phyloP scores from a whole-genome alignment of 139 green algal genomes.

The Ostreobium quekettii region DNA sequence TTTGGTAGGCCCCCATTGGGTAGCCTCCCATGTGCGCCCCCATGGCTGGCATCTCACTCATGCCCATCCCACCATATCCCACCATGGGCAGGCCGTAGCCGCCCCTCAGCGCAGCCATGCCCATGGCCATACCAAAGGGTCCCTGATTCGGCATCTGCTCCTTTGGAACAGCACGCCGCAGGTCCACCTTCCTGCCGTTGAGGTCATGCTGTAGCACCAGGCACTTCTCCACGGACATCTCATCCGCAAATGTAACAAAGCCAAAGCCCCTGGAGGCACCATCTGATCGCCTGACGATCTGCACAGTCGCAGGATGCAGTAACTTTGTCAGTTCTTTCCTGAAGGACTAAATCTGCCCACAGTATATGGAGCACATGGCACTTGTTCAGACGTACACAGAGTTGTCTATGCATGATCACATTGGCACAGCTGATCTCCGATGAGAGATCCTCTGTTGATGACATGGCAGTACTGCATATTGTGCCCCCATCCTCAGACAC shows the following conservation, averaged over 20 bases:
- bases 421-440: no score
- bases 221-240: slow-evolving; percentile 65
- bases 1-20: not conserved
- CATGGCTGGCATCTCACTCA: not conserved
- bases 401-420: no score
- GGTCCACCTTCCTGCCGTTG: slow-evolving; percentile 64
- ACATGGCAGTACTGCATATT: no score
- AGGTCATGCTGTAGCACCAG: slow-evolving; percentile 35
- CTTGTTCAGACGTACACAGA: no score
- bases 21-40: not conserved
- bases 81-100: not conserved
- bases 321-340: no score
- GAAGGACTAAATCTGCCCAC: no score
- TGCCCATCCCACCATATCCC: not conserved
- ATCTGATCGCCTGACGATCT: slow-evolving; percentile 43
- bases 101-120: no score
- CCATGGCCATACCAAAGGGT: not conserved
- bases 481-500: no score
- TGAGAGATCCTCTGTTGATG: no score
- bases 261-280: slow-evolving; percentile 73
- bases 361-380: no score
- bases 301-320: no score
- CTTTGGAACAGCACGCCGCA: slow-evolving; percentile 62
- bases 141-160: slow-evolving; percentile 41
- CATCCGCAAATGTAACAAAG: slow-evolving; percentile 76